Evolutionary conservation across 495 filamentous ascomycete species (phyloP).

Genomic region (Talaromyces trachyspermus): DNA sequence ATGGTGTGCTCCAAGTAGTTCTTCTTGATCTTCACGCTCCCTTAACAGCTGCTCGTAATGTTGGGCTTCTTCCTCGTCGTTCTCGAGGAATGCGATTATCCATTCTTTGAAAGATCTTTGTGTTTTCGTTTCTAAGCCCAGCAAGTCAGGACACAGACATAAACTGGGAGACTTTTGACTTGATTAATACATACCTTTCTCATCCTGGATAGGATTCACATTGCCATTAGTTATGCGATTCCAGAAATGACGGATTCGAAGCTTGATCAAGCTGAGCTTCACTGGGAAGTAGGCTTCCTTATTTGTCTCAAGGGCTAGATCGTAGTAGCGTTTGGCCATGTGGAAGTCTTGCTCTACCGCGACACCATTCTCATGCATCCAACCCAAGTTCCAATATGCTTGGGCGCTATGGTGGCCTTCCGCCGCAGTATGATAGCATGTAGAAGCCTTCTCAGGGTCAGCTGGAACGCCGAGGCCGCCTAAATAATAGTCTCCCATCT

Average conservation of each 20-base stretch:
- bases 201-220: constrained; percentile 83
- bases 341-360: constrained; percentile 94
- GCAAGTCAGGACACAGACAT: background rate
- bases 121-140: constrained; percentile 49
- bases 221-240: constrained; percentile 84
- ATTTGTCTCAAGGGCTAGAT: constrained; percentile 84
- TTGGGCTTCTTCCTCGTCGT: constrained; percentile 47
- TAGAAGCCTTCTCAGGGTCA: constrained; percentile 82
- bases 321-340: constrained; percentile 93
- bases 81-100: constrained; percentile 74
- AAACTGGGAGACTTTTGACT: background rate
- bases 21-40: constrained; percentile 48
- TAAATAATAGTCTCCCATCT: constrained; percentile 98
- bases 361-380: constrained; percentile 99
- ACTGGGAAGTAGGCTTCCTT: constrained; percentile 93
- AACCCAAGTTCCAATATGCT: constrained; percentile 94
- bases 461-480: constrained; percentile 60
- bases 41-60: constrained; percentile 48
- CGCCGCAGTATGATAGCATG: constrained; percentile 86
- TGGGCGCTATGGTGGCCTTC: constrained; percentile 88
- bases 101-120: constrained; percentile 74
- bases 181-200: constrained; percentile 57
- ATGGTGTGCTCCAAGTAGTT: constrained; percentile 44
- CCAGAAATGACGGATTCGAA: constrained; percentile 81
- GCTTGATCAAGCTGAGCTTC: constrained; percentile 76